Conservation (phyloP, 1,284 basidiomycete species). For the Pseudozyma pruni region DNA sequence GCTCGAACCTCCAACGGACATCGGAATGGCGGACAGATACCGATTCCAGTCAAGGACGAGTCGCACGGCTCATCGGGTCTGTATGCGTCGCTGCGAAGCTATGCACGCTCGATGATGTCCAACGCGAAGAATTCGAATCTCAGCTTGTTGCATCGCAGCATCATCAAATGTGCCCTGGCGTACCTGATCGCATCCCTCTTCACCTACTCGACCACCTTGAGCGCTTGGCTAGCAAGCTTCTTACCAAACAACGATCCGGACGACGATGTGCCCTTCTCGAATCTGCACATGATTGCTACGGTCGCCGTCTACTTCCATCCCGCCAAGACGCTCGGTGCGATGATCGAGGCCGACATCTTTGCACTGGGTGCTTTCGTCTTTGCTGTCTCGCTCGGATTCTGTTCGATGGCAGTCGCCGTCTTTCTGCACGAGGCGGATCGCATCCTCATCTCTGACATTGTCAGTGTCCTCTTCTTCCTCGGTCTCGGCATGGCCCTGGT, state of each 20-base stretch:
- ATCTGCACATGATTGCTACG: slow-evolving; percentile 91
- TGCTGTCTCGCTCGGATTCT: slow-evolving; percentile 78
- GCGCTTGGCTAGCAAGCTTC: slow-evolving; percentile 55
- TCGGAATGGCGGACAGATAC: slow-evolving; percentile 2
- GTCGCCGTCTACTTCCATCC: slow-evolving; percentile 74
- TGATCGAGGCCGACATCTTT: slow-evolving; percentile 87
- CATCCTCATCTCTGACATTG: slow-evolving; percentile 60
- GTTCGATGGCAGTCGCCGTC: slow-evolving; percentile 73
- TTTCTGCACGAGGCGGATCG: slow-evolving; percentile 71
- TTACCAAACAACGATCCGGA: slow-evolving; percentile 59
- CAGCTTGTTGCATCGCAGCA: slow-evolving; percentile 74
- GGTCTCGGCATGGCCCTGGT: slow-evolving; percentile 82
- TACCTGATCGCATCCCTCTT: slow-evolving; percentile 91
- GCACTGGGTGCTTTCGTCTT: slow-evolving; percentile 80
- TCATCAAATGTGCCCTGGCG: slow-evolving; percentile 89
- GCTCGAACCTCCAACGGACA: neutral
- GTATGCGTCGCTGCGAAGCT: neutral
- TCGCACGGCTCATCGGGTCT: neutral
- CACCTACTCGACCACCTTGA: slow-evolving; percentile 79
- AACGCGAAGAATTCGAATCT: slow-evolving; percentile 64
- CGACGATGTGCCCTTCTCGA: slow-evolving; percentile 68
- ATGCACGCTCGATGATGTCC: slow-evolving; percentile 75
- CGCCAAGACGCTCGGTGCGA: slow-evolving; percentile 82
- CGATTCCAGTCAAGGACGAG: neutral
- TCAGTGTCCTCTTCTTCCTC: slow-evolving; percentile 74